Base-by-base conservation (phyloP, 768 basidiomycete genomes). In the Tulasnella sp. region DNA sequence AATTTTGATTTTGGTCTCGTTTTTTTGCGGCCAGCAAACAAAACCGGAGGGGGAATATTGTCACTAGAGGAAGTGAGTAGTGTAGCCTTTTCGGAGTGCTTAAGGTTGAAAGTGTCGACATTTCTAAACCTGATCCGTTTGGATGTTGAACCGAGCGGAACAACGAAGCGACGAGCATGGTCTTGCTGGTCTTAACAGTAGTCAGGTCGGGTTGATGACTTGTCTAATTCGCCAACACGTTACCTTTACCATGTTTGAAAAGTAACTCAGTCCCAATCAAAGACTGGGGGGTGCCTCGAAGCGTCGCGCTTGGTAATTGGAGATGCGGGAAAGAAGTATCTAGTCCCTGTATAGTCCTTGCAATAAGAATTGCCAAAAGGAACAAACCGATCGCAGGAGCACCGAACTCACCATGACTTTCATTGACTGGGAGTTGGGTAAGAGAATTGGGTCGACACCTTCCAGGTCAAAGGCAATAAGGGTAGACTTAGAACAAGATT, bases 381-480 rank as follows among this genome's bases (percentile, higher is more conserved):
- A 53, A 13, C 15, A 12, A 12, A 12, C 22, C 19, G 10, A 5
- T 29, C 28, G 10, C 15, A 5, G 8, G 46, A 9, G 15, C 37
- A 6, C 39, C 33, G 25, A 29, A 68, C 83, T 64, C 62, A 85
- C 85, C 48, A 86, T 81, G n/a, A 87, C 67, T 39, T 79, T 74
- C 61, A 81, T 87, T 1, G 76, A 68, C 0, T 78, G 73, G 0
- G 77, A 77, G 58, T 75, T 85, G 1, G 83, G 80, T 5, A 89
- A 70, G 24, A 88, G 72, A 0, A 79, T 79, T 2, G 83, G 82
- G 58, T 88, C 83, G 29, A 81, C 72, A 25, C 64, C 56, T 37
- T 81, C 83, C 1, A 89, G 67, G 61, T 88, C 86, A 16, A 89
- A 69, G 0, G 83, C 84, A 10, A 85, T 75, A 58, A 85, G 86